Evolutionary conservation across 208 protist species (phyloP).

Genomic region (Wallacemonas sp.): DNA sequence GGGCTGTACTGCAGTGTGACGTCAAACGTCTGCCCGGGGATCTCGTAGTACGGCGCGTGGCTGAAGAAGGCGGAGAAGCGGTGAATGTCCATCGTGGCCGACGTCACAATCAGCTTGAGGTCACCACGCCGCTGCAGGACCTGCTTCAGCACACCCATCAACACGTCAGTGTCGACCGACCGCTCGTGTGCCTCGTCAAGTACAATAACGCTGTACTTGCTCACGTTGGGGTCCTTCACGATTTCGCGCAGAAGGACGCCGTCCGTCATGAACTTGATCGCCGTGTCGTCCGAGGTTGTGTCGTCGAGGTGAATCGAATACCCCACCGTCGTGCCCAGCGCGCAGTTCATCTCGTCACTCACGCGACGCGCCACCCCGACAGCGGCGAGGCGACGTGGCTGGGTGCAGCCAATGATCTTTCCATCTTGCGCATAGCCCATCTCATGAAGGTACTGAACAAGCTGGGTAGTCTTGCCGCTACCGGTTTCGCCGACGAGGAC

Average conservation of each 20-base stretch:
- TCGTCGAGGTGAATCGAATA: constrained; percentile 95
- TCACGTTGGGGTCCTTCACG: constrained; percentile 82
- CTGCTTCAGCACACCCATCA: constrained; percentile 96
- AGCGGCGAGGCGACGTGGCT: constrained; percentile 95
- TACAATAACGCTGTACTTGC: constrained; percentile 97
- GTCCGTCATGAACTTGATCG: constrained; percentile 96
- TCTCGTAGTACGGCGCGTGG: constrained; percentile 94
- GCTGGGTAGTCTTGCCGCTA: constrained; percentile 92
- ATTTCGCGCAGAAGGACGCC: constrained; percentile 96
- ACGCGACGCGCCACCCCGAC: constrained; percentile 93
- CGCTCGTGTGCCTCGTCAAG: constrained; percentile 99
- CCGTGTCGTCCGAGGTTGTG: constrained; percentile 71
- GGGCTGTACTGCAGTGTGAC: constrained; percentile 82
- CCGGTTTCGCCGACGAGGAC: constrained; percentile 90
- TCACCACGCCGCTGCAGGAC: constrained; percentile 80
- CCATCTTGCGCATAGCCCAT: constrained; percentile 54
- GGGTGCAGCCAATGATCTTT: constrained; percentile 89
- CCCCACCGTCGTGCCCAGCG: constrained; percentile 83
- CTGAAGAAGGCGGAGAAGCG: constrained; percentile 98
- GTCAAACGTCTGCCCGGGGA: constrained; percentile 96
- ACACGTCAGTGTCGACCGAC: constrained; percentile 95
- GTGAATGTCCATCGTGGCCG: constrained; percentile 98
- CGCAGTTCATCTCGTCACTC: constrained; percentile 88
- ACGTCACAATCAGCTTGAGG: constrained; percentile 99
- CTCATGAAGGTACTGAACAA: constrained; percentile 88